These are phyloP conservation scores for Encephalitozoon intestinalis DNA, from an alignment of 371 early-diverging fungal species.

Conservation along the genomic window DNA sequence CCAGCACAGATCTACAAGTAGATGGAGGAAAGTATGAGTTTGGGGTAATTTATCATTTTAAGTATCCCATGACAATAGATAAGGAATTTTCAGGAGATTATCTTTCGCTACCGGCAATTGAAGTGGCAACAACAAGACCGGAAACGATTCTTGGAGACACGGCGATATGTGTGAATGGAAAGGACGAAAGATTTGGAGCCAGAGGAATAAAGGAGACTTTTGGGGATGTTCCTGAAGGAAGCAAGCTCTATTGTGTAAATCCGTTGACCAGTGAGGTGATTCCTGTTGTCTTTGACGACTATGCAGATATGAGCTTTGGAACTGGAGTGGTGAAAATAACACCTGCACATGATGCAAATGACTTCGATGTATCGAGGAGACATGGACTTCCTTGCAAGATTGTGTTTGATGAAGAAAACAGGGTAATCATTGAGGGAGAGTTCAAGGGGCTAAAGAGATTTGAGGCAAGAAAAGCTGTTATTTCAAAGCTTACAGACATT, in stretches of 20 bases:
- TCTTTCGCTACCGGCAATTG: not conserved
- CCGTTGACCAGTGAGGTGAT: constrained; percentile 81
- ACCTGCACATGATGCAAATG: constrained; percentile 96
- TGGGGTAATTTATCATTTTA: constrained; percentile 78
- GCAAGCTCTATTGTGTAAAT: constrained; percentile 69
- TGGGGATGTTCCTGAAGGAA: not conserved
- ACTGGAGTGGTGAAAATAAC: constrained; percentile 99
- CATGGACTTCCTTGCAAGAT: constrained; percentile 81
- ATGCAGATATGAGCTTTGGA: constrained; percentile 86
- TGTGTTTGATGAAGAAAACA: constrained; percentile 86
- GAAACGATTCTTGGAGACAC: constrained; percentile 98
- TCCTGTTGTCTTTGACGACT: constrained; percentile 77
- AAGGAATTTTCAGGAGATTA: not conserved
- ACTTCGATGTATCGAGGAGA: constrained; percentile 88
- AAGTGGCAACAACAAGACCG: constrained; percentile 91
- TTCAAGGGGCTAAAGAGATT: constrained; percentile 79
- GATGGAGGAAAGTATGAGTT: constrained; percentile 81
- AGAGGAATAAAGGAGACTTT: constrained; percentile 70
- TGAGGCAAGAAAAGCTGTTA: constrained; percentile 78
- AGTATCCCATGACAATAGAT: constrained; percentile 44
- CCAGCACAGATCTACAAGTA: constrained; percentile 39
- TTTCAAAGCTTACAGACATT: constrained; percentile 73
- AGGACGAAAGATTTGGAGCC: constrained; percentile 69
- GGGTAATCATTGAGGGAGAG: constrained; percentile 75
- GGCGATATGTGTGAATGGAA: constrained; percentile 85